phyloP scores from a whole-genome alignment of 176 grass and related monocot genomes.

The Oryza rufipogon region DNA sequence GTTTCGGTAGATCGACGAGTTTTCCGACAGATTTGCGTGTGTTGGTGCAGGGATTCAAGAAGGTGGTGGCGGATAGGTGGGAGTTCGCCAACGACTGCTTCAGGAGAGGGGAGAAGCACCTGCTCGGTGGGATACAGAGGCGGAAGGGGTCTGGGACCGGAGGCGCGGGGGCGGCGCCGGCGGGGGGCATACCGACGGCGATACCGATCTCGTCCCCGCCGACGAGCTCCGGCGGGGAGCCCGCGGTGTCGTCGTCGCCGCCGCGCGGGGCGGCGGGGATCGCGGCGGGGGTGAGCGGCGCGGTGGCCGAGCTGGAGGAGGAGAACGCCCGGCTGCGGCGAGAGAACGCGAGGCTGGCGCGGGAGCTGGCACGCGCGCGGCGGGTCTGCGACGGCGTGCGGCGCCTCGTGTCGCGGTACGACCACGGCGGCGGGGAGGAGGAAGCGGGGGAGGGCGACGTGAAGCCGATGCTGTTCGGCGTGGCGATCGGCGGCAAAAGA shows the following conservation, averaged over 20 bases:
- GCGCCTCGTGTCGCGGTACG: conserved; percentile 56
- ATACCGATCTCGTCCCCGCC: conserved; percentile 47
- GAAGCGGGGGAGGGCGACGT: conserved; percentile 13
- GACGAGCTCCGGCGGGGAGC: conserved; percentile 70
- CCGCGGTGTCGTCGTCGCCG: conserved; percentile 51
- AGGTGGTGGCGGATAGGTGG: conserved; percentile 77
- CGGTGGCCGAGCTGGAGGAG: conserved; percentile 60
- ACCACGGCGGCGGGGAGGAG: conserved; percentile 23
- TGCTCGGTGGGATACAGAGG: conserved; percentile 76
- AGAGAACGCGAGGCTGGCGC: conserved; percentile 74
- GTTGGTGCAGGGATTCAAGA: conserved; percentile 66
- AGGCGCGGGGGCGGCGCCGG: not conserved
- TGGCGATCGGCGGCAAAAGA: conserved; percentile 58
- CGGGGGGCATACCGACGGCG: conserved; percentile 26
- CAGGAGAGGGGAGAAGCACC: conserved; percentile 64
- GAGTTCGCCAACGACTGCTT: conserved; percentile 88
- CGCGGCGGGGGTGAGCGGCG: conserved; percentile 26
- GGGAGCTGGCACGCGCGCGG: conserved; percentile 68
- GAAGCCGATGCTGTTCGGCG: conserved; percentile 67
- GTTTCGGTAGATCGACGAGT: conserved; percentile 31
- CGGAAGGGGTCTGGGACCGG: conserved; percentile 46
- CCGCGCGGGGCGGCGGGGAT: not conserved
- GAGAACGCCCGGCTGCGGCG: conserved; percentile 74
- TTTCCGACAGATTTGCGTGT: not conserved
- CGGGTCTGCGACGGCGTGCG: conserved; percentile 70